Evolutionary conservation across 352 stramenopile species (phyloP).

Genomic region (Aphanomyces euteiches): DNA sequence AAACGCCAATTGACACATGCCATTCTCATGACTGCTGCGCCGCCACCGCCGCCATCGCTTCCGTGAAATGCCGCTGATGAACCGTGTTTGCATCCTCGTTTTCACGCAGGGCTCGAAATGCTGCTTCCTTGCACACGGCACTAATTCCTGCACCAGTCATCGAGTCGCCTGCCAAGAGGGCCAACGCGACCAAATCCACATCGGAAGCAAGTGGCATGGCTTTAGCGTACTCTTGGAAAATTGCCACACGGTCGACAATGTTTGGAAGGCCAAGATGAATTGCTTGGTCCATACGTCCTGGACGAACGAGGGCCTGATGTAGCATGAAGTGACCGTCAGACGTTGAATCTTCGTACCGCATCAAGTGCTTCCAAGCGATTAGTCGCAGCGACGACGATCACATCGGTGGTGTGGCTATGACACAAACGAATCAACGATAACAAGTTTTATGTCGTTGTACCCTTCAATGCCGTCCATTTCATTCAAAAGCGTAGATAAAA

Average conservation of each 20-base stretch:
- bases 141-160: slow-evolving; percentile 65
- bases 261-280: slow-evolving; percentile 58
- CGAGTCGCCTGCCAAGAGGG: slow-evolving; percentile 4
- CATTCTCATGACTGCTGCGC: background rate
- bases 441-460: slow-evolving; percentile 8
- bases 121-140: slow-evolving; percentile 75
- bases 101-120: slow-evolving; percentile 68
- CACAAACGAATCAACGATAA: background rate
- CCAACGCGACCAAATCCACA: slow-evolving; percentile 49
- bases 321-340: background rate
- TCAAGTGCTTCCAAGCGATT: slow-evolving; percentile 69
- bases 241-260: slow-evolving; percentile 46
- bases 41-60: slow-evolving; percentile 9
- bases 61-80: slow-evolving; percentile 23
- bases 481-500: slow-evolving; percentile 81
- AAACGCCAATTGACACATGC: background rate
- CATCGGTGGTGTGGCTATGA: slow-evolving; percentile 32
- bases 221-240: slow-evolving; percentile 57
- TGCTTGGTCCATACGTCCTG: slow-evolving; percentile 73
- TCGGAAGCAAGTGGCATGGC: slow-evolving; percentile 65
- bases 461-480: slow-evolving; percentile 78
- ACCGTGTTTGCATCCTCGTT: slow-evolving; percentile 31
- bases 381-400: slow-evolving; percentile 71
- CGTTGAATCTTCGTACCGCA: slow-evolving; percentile 23
- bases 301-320: slow-evolving; percentile 52